These are phyloP conservation scores for Toxoplasma gondii DNA, from an alignment of 169 alveolate species.

Conservation along the genomic window DNA sequence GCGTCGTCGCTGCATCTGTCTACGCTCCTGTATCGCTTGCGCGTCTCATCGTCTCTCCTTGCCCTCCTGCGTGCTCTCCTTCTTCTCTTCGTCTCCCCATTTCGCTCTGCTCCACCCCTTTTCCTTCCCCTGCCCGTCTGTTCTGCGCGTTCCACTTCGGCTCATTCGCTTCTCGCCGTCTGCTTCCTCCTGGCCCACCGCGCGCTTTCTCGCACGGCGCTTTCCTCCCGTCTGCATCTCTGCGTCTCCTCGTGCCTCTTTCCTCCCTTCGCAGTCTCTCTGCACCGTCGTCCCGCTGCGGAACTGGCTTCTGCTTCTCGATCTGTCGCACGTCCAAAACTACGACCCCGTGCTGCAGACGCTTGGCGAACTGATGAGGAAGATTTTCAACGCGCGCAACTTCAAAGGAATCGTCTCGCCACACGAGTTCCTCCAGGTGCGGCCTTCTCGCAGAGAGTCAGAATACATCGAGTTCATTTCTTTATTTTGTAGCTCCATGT, in stretches of 20 bases:
- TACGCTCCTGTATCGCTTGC: too few species aligned
- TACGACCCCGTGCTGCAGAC: conserved; percentile 89
- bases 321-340: conserved; percentile 67
- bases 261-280: conserved; percentile 39
- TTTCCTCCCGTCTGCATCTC: too few species aligned
- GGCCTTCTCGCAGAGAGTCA: not conserved
- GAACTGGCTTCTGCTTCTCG: conserved; percentile 67
- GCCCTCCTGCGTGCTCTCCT: not conserved
- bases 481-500: not conserved
- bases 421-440: conserved; percentile 92
- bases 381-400: conserved; percentile 96
- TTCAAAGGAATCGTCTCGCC: conserved; percentile 98
- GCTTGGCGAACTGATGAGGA: conserved; percentile 93
- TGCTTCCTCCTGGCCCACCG: not conserved
- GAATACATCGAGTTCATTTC: not conserved
- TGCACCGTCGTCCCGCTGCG: conserved; percentile 73
- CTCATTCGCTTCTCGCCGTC: not conserved
- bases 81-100: not conserved
- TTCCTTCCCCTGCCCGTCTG: not conserved
- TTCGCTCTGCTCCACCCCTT: too few species aligned
- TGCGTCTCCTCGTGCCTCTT: not conserved
- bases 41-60: too few species aligned
- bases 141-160: not conserved
- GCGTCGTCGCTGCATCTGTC: too few species aligned
- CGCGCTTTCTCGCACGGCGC: not conserved